These are phyloP conservation scores for Diaporthe humulicola DNA, from an alignment of 2,329 filamentous ascomycete genomes.

Conservation along the genomic window DNA sequence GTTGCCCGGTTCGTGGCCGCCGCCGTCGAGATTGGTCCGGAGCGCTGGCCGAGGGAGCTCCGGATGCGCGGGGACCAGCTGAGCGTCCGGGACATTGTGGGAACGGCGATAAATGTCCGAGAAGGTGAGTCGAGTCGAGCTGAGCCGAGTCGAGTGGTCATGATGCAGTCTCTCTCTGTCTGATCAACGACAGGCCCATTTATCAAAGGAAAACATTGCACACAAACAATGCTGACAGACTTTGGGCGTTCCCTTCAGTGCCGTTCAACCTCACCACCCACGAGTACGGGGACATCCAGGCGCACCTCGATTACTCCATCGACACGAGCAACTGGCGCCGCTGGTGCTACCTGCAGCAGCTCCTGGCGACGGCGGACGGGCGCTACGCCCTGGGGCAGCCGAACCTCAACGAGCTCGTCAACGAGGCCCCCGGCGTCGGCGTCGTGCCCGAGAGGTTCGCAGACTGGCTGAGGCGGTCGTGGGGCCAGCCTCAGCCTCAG, in stretches of 20 bases:
- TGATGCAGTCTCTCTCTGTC: background rate
- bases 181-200: background rate
- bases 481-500: conserved; percentile 48
- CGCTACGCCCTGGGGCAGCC: conserved; percentile 74
- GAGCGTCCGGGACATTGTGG: conserved; percentile 70
- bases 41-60: conserved; percentile 77
- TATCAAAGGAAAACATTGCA: background rate
- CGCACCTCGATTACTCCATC: conserved; percentile 56
- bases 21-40: conserved; percentile 72
- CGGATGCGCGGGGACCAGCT: conserved; percentile 77
- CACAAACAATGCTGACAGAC: conserved; percentile 42
- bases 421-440: conserved; percentile 52
- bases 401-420: conserved; percentile 69
- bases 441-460: conserved; percentile 65
- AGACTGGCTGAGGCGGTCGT: conserved; percentile 66
- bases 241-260: conserved; percentile 47
- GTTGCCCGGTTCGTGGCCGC: conserved; percentile 78
- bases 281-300: conserved; percentile 56
- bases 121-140: conserved; percentile 55
- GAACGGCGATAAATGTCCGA: conserved; percentile 62
- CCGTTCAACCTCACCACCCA: conserved; percentile 54
- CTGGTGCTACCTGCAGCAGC: conserved; percentile 69
- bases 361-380: conserved; percentile 77
- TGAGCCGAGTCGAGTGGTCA: conserved; percentile 37
- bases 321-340: conserved; percentile 62